A percentile compares a stretch with the other conserved stretches of the same genome.
Conservation (phyloP, 129 eudicot genomes). For the Glebionis coronaria region DNA sequence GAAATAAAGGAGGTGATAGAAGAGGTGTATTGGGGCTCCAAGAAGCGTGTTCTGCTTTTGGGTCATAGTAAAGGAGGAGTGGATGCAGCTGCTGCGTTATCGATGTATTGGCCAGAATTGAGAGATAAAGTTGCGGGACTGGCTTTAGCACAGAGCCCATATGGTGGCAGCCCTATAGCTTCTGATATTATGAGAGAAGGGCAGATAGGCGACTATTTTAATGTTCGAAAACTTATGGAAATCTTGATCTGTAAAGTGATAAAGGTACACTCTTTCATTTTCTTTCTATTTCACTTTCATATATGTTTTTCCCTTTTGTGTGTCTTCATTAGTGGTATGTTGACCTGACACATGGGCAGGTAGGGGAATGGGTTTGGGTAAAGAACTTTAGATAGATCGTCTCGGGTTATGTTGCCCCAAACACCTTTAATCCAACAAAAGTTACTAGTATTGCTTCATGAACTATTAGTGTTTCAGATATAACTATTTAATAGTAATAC, state of each 20-base stretch:
- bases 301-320: not conserved
- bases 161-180: conserved; percentile 96
- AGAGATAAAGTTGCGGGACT: conserved; percentile 94
- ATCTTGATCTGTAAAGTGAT: conserved; percentile 90
- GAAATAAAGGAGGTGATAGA: conserved; percentile 85
- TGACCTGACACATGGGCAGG: no score
- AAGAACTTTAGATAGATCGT: no score
- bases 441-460: no score
- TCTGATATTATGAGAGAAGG: conserved; percentile 87
- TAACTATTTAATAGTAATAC: no score
- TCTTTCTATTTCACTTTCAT: not conserved
- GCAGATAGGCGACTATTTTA: conserved; percentile 93
- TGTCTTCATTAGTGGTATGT: not conserved
- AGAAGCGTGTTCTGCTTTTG: conserved; percentile 77
- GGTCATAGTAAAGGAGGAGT: conserved; percentile 98
- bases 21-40: conserved; percentile 87
- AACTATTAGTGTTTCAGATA: no score
- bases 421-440: no score
- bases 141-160: conserved; percentile 90
- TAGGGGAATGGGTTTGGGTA: no score
- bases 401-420: no score
- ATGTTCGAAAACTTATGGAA: conserved; percentile 88
- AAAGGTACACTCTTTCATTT: conserved; percentile 48
- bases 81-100: conserved; percentile 86
- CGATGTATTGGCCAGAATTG: conserved; percentile 94